These are phyloP conservation scores for Xylaria sp. DNA, from an alignment of 2,329 filamentous ascomycete species.

Conservation along the genomic window DNA sequence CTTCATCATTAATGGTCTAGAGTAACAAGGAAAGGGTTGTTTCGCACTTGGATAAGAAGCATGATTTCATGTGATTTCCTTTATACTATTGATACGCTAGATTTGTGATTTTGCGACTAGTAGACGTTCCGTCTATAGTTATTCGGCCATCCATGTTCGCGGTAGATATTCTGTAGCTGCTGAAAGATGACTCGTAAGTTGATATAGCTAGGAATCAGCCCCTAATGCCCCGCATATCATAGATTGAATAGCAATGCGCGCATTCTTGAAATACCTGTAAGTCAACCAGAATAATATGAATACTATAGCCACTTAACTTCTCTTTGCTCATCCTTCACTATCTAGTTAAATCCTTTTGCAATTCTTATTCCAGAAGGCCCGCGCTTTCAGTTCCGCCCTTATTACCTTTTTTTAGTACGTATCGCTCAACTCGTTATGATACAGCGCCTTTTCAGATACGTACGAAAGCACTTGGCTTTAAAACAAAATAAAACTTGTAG, in stretches of 20 bases:
- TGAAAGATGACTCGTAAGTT: neutral
- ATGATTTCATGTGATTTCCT: too few species aligned
- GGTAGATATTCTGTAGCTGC: neutral
- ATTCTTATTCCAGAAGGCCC: slow-evolving; percentile 59
- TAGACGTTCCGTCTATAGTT: neutral
- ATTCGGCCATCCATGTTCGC: neutral
- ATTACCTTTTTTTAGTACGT: slow-evolving; percentile 58
- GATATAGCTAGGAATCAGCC: neutral
- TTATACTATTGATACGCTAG: neutral
- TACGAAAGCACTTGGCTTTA: too few species aligned
- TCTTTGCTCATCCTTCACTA: neutral
- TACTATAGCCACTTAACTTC: neutral
- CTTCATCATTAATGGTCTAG: too few species aligned
- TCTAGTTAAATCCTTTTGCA: neutral
- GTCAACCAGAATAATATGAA: too few species aligned
- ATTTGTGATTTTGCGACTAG: neutral
- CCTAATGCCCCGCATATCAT: neutral
- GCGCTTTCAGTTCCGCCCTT: slow-evolving; percentile 54
- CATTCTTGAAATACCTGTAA: too few species aligned
- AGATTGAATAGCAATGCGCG: too few species aligned
- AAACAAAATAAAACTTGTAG: too few species aligned
- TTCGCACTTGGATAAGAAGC: too few species aligned
- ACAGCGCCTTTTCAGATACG: slow-evolving; percentile 54
- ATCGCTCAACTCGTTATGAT: slow-evolving; percentile 59
- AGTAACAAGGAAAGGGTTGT: too few species aligned